phyloP scores from a whole-genome alignment of 1,284 basidiomycete species.

The Blastosporella zonata region DNA sequence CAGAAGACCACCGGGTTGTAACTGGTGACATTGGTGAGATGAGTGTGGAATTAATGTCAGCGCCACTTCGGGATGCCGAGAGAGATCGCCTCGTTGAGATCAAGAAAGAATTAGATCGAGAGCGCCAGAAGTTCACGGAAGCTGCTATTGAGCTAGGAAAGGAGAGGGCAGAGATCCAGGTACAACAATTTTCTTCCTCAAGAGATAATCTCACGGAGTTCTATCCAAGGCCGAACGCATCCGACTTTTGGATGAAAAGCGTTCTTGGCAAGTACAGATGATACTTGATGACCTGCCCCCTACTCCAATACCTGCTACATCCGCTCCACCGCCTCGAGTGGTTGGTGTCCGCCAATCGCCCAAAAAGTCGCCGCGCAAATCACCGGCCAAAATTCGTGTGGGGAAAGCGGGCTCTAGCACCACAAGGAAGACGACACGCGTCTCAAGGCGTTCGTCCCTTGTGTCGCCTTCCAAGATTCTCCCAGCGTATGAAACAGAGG shows the following conservation, averaged over 20 bases:
- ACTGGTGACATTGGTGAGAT: conserved; percentile 36
- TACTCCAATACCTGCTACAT: conserved; percentile 34
- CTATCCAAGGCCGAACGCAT: conserved; percentile 50
- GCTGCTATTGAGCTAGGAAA: conserved; percentile 60
- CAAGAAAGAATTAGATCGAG: conserved; percentile 59
- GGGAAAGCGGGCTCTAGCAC: conserved; percentile 34
- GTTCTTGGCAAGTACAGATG: conserved; percentile 59
- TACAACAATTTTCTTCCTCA: conserved; percentile 26
- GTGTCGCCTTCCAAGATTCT: conserved; percentile 38
- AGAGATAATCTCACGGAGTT: neutral
- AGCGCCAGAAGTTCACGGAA: conserved; percentile 64
- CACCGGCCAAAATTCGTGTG: conserved; percentile 30
- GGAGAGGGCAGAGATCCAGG: conserved; percentile 69
- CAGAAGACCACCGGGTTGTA: conserved; percentile 36
- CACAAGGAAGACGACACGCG: conserved; percentile 41
- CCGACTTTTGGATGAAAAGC: conserved; percentile 64
- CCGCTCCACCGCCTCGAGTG: neutral
- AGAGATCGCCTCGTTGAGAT: conserved; percentile 48
- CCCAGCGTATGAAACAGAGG: conserved; percentile 66
- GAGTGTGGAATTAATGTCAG: conserved; percentile 50
- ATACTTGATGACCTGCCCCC: conserved; percentile 59
- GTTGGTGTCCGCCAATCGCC: conserved; percentile 33
- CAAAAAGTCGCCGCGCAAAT: conserved; percentile 32
- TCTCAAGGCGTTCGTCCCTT: conserved; percentile 41
- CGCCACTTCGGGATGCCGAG: conserved; percentile 51